Base-by-base conservation (phyloP, 192 early-diverging fungal genomes). In the Backusella tuberculispora region DNA sequence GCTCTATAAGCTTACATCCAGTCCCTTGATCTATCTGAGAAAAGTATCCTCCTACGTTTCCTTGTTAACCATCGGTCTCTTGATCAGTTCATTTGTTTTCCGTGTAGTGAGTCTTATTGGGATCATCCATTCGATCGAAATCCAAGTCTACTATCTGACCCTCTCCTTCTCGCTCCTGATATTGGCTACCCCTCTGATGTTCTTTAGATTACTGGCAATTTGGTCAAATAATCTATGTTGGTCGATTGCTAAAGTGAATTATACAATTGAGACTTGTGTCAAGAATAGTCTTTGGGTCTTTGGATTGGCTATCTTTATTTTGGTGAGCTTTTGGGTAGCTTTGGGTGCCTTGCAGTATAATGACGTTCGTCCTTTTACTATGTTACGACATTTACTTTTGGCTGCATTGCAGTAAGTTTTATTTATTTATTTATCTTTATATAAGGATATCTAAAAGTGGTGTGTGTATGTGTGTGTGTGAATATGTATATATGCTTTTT, bases 401-500 rank as follows among this genome's bases (percentile, higher is more conserved):
- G 81, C 74, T 70, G 81, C 81, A 40, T 50, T 82, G 13, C 73
- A 72, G 81, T 82, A 73, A 81, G 80, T 73, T 9, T 13, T 6
- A 42, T 17, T 26, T 8, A 48, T 70, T 24, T 56, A 21, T 56
- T n/a, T n/a, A n/a, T n/a, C n/a, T n/a, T n/a, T n/a, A n/a, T 34
- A 34, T 34, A 34, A 34, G 29, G 29, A 34, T 34, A 2, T 34
- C 29, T 34, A 34, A 2, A 34, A n/a, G n/a, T n/a, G n/a, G n/a
- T n/a, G n/a, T n/a, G n/a, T n/a, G n/a, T n/a, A n/a, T n/a, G n/a
- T 34, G 29, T 2, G 29, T 34, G 29, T 34, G 29, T 34, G 29
- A 34, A 2, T 34, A 34, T 34, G 2, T 34, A 34, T n/a, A n/a
- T n/a, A n/a, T n/a, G n/a, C n/a, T n/a, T n/a, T n/a, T n/a, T n/a